phyloP scores from a whole-genome alignment of 805 yeast genomes.

The Sungouiella thailandica region DNA sequence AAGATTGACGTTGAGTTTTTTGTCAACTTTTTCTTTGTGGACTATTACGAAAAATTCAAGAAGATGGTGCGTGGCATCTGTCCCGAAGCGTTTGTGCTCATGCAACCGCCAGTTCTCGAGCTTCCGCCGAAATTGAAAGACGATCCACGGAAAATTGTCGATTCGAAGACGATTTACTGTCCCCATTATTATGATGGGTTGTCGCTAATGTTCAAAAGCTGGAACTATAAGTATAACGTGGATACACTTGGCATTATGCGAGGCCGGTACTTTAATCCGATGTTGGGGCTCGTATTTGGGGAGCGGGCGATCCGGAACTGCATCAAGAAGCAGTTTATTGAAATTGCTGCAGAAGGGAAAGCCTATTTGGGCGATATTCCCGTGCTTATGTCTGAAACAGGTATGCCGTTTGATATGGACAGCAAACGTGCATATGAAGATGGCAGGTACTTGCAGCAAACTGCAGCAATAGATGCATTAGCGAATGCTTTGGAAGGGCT shows the following conservation, averaged over 20 bases:
- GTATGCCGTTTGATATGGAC: conserved; percentile 97
- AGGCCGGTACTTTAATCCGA: conserved; percentile 67
- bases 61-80: conserved; percentile 40
- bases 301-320: conserved; percentile 73
- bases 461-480: conserved; percentile 78
- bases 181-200: conserved; percentile 95
- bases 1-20: conserved; percentile 49
- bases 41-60: conserved; percentile 52
- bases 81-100: conserved; percentile 49
- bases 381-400: conserved; percentile 85
- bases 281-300: conserved; percentile 74
- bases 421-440: conserved; percentile 60
- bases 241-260: conserved; percentile 88
- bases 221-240: conserved; percentile 81
- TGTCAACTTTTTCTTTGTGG: conserved; percentile 59
- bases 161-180: conserved; percentile 62
- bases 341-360: conserved; percentile 59
- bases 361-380: conserved; percentile 67
- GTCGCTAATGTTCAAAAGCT: conserved; percentile 84
- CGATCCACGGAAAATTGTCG: conserved; percentile 45
- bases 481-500: conserved; percentile 73
- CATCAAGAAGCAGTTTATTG: conserved; percentile 61
- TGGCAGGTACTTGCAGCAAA: conserved; percentile 71
- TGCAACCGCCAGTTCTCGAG: conserved; percentile 81
- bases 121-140: conserved; percentile 64